Base-by-base conservation (phyloP, 2,329 filamentous ascomycete genomes). In the Xylariales sp. region DNA sequence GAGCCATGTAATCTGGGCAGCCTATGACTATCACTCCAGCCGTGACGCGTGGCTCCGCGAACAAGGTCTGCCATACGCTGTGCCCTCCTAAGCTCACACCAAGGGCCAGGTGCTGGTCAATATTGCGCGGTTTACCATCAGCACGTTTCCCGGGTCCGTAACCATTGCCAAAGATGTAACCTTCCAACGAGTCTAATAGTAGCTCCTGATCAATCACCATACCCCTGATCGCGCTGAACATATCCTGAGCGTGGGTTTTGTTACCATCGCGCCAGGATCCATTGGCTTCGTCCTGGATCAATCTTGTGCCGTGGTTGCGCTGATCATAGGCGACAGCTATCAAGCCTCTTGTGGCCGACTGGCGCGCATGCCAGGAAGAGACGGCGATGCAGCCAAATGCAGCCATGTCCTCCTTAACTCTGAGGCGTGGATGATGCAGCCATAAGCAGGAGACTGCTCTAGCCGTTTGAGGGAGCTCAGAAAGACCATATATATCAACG, bases 81-180 rank as follows among this genome's bases (percentile, higher is more conserved):
- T 97, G 93, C 0, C 88, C 93, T 5, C 93, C 93, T 1, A 97
- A 67, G 17, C 85, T 91, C 41, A 95, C 78, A 0, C 93, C 93
- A 27, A 95, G 69, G 10, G 84, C 85, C 10, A 94, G 61, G 58
- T 96, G 81, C 36, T 80, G 74, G 45, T 78, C 72, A 15, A 77
- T 66, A 6, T 13, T 14, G 16, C 38, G 12, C 11, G 12, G 21
- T n/a, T 20, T 12, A 12, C 18, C 12, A 1, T 66, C 61, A 2
- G 65, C 45, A n/a, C n/a, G n/a, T 3, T 42, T 46, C 2, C 47
- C 48, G 12, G 44, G 47, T 11, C 49, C 52, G 13, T 42, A 37
- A 1, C 52, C 52, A 11, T 44, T 63, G 5, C 72, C 72, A 51
- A 86, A 84, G 16, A 93, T 64, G 55, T 90, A 94, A 1, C 80